Evolutionary conservation across 768 basidiomycete genomes (phyloP).

Genomic region (Heimioporus sp.): DNA sequence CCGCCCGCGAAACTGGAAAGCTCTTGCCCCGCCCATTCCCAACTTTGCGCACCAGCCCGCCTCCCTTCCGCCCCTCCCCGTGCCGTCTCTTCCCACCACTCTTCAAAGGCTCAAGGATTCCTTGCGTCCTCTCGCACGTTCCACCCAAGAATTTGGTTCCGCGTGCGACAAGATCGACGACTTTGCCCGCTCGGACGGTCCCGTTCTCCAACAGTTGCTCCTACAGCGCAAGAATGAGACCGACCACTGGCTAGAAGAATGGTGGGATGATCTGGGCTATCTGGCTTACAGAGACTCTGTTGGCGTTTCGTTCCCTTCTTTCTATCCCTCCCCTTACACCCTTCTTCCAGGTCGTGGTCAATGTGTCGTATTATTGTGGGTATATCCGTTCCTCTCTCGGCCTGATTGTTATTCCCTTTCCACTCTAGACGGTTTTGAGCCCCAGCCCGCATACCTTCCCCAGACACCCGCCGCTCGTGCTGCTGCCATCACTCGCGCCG

Average conservation of each 20-base stretch:
- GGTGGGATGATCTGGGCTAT: slow-evolving; percentile 91
- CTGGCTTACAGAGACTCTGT: slow-evolving; percentile 85
- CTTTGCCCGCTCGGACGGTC: slow-evolving; percentile 45
- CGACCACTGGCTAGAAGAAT: slow-evolving; percentile 85
- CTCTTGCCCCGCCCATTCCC: slow-evolving; percentile 56
- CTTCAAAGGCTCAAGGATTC: slow-evolving; percentile 66
- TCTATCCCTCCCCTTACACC: not conserved
- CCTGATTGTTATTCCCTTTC: slow-evolving; percentile 6
- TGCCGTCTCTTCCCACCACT: slow-evolving; percentile 66
- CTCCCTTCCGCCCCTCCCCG: slow-evolving; percentile 67
- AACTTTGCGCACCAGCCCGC: slow-evolving; percentile 66
- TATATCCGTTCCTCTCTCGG: not conserved
- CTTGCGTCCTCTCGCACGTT: slow-evolving; percentile 70
- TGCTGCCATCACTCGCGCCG: slow-evolving; percentile 65
- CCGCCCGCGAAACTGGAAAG: slow-evolving; percentile 68
- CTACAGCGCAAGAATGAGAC: slow-evolving; percentile 50
- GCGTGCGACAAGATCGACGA: slow-evolving; percentile 64
- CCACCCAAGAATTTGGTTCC: slow-evolving; percentile 52
- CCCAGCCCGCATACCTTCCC: slow-evolving; percentile 58
- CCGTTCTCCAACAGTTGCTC: slow-evolving; percentile 63
- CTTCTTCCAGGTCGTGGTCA: slow-evolving; percentile 65
- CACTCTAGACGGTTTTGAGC: slow-evolving; percentile 72
- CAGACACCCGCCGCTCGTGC: slow-evolving; percentile 64
- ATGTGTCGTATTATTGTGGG: slow-evolving; percentile 93
- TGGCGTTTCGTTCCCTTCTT: slow-evolving; percentile 19